Conservation (phyloP, 352 stramenopile species). For the Pythium rishiriense region DNA sequence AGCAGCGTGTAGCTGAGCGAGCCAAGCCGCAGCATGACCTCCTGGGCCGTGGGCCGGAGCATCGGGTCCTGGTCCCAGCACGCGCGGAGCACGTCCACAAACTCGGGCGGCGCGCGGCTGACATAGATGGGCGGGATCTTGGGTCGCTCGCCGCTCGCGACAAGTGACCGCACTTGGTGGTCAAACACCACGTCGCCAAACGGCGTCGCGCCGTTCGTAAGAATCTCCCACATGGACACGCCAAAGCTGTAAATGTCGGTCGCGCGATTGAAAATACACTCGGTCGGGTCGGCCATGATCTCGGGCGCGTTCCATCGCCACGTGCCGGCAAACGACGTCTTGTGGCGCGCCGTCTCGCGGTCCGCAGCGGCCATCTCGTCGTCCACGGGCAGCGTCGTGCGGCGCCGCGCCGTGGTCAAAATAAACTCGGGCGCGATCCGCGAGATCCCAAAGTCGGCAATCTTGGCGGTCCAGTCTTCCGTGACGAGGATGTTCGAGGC, state of each 20-base stretch:
- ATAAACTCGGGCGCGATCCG: constrained; percentile 71
- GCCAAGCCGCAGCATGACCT: constrained; percentile 66
- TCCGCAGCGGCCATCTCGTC: constrained; percentile 31
- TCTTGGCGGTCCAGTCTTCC: constrained; percentile 72
- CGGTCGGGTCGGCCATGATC: constrained; percentile 68
- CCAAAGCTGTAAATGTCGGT: constrained; percentile 82
- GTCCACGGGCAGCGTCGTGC: constrained; percentile 20
- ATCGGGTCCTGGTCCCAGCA: constrained; percentile 68
- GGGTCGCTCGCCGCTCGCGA: constrained; percentile 56
- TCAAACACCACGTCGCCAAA: constrained; percentile 71
- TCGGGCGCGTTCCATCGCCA: constrained; percentile 78
- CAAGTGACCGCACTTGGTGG: constrained; percentile 62
- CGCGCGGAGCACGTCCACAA: constrained; percentile 59
- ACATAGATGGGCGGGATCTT: constrained; percentile 48
- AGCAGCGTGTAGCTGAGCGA: constrained; percentile 60
- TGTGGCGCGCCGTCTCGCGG: constrained; percentile 35
- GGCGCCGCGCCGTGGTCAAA: constrained; percentile 41
- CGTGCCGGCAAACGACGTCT: constrained; percentile 67
- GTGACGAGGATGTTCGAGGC: constrained; percentile 77
- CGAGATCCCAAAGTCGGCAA: constrained; percentile 75
- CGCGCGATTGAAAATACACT: constrained; percentile 67
- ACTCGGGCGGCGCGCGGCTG: constrained; percentile 51
- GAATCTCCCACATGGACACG: constrained; percentile 66
- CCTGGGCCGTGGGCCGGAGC: constrained; percentile 50
- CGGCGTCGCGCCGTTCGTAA: constrained; percentile 61